phyloP scores from a whole-genome alignment of 176 grass and related monocot genomes.

The Oryza officinalis region DNA sequence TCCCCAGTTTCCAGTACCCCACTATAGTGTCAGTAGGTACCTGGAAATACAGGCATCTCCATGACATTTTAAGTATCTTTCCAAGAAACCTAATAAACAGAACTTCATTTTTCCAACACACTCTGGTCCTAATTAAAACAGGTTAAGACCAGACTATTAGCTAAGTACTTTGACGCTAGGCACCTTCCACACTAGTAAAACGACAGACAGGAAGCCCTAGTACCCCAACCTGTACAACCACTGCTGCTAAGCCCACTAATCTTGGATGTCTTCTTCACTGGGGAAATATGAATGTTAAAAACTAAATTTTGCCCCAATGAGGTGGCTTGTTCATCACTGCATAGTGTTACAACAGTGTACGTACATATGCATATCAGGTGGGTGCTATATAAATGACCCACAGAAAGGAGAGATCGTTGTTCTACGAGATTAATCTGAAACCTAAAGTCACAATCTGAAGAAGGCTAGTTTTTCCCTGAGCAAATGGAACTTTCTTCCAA shows the following conservation, averaged over 20 bases:
- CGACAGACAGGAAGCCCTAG: slow-evolving; percentile 44
- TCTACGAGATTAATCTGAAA: slow-evolving; percentile 61
- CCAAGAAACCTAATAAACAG: slow-evolving; percentile 21
- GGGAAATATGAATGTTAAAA: slow-evolving; percentile 46
- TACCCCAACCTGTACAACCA: slow-evolving; percentile 50
- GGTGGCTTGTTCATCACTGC: slow-evolving; percentile 42
- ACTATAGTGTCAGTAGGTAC: slow-evolving; percentile 45
- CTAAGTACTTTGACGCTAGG: slow-evolving; percentile 22
- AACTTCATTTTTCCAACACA: slow-evolving; percentile 33
- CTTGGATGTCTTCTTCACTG: slow-evolving; percentile 34
- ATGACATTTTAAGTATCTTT: slow-evolving; percentile 26
- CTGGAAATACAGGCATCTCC: slow-evolving; percentile 19
- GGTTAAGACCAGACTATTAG: slow-evolving; percentile 29
- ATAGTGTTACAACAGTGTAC: slow-evolving; percentile 51
- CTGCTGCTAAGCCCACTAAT: slow-evolving; percentile 25
- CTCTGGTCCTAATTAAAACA: slow-evolving; percentile 29
- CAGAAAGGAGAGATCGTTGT: slow-evolving; percentile 18
- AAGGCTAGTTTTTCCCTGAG: slow-evolving; percentile 35
- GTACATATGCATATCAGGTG: slow-evolving; percentile 58
- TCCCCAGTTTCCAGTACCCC: slow-evolving; percentile 21
- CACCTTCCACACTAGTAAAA: slow-evolving; percentile 54
- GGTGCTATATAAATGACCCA: slow-evolving; percentile 61
- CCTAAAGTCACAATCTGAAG: slow-evolving; percentile 56
- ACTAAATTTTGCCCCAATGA: slow-evolving; percentile 48
- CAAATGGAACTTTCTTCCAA: slow-evolving; percentile 51